Evolutionary conservation across 2,329 filamentous ascomycete genomes (phyloP), one percentile per base, ranked within the genome.

Genomic region (Fusarium xyrophilum): DNA sequence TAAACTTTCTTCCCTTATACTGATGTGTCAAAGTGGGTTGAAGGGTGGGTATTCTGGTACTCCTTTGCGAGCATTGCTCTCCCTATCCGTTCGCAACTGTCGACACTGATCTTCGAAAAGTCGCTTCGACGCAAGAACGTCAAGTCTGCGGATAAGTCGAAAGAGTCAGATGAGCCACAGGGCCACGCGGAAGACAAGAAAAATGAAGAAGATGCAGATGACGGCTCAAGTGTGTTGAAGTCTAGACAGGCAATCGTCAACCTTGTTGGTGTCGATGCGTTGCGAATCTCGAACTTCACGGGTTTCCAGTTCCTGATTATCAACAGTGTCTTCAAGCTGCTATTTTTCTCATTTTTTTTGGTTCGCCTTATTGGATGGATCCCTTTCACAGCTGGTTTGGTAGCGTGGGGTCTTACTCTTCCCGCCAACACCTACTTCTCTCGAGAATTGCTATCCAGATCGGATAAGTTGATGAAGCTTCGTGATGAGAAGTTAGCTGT

Each of bases 61-160:
- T 87, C 86, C 1, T 89, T 85, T 77, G 83, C 85, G 2, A 84
- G 87, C 53, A 75, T 94, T 14, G 84, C 84, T 46, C 82, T 93
- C 27, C 89, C 91, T 0, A 81, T 94, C 19, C 87, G 90, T 53
- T 85, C 88, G 30, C 89, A 93, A 71, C 80, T 96, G 4, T 88
- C 90, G 3, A 85, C 90, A 1, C 82, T 93, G 11, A 86, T 95
- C 19, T 95, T 94, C 71, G 86, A 89, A 63, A 96, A 96, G 76
- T 86, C 91, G 0, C 88, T 93, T 83, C 85, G 89, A 43, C 86
- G 89, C 50, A 95, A 95, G 75, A 92, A 94, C 76, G 87, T 92
- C 40, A 93, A 93, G 75, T 85, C 87, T 14, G 82, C 86, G 7
- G 82, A 81, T 36, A 88, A 85, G 72, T 72, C 77, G 13, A 75